Conservation (phyloP, 306 rosid genomes). For the Mimosa bimucronata region DNA sequence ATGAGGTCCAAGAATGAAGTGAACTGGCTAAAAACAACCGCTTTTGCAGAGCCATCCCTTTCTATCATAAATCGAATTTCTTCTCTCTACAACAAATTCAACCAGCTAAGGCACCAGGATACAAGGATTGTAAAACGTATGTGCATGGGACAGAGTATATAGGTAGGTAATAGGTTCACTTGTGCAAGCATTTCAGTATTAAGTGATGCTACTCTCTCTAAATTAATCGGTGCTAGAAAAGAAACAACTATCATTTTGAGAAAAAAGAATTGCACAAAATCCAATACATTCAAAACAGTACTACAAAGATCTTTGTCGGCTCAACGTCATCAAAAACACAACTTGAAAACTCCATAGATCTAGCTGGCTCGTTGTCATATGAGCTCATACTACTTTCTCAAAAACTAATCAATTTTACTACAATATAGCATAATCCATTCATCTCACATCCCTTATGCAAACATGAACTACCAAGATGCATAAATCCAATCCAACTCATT, state of each 20-base stretch:
- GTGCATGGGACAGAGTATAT: no score
- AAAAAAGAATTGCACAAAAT: background rate
- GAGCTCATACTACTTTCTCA: background rate
- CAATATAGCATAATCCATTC: background rate
- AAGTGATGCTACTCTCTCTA: background rate
- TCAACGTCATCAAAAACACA: background rate
- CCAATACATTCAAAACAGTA: background rate
- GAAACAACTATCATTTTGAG: background rate
- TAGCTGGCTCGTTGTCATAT: background rate
- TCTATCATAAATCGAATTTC: constrained; percentile 92
- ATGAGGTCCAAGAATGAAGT: constrained; percentile 94
- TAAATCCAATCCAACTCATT: background rate
- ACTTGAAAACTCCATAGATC: background rate
- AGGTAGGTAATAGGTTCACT: constrained; percentile 2
- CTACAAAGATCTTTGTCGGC: background rate
- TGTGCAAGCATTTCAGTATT: background rate
- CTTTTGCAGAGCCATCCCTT: constrained; percentile 95
- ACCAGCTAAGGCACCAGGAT: constrained; percentile 24
- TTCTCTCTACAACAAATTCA: constrained; percentile 69
- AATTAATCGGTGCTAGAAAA: background rate
- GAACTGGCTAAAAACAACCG: constrained; percentile 94
- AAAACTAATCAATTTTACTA: background rate
- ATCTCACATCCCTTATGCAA: background rate
- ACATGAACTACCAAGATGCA: constrained; percentile 14
- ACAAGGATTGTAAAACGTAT: no score